Conservation (phyloP, 345 rosid genomes). For the Ceriops decandra region DNA sequence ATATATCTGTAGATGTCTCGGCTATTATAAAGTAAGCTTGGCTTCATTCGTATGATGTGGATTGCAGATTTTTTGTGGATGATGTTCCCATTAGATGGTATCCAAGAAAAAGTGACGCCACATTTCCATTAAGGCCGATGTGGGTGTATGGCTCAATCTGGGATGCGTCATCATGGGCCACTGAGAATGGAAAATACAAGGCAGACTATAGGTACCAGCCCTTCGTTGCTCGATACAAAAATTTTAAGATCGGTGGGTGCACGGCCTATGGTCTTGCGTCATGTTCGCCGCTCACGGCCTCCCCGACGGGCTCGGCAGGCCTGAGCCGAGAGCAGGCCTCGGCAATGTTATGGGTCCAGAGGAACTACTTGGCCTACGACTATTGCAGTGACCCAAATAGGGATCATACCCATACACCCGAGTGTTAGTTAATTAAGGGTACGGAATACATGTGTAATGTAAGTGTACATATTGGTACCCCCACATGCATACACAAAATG, state of each 20-base stretch:
- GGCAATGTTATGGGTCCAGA: slow-evolving; percentile 71
- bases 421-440: slow-evolving; percentile 44
- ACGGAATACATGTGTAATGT: background rate
- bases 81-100: slow-evolving; percentile 84
- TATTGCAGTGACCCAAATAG: slow-evolving; percentile 76
- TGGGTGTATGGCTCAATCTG: slow-evolving; percentile 80
- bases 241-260: slow-evolving; percentile 69
- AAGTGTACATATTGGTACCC: no score
- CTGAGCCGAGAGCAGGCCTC: slow-evolving; percentile 57
- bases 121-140: slow-evolving; percentile 76
- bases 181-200: slow-evolving; percentile 77
- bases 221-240: slow-evolving; percentile 55
- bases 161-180: slow-evolving; percentile 98
- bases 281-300: slow-evolving; percentile 48
- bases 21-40: background rate
- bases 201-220: slow-evolving; percentile 79
- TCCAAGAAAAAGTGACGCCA: slow-evolving; percentile 54
- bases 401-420: slow-evolving; percentile 76
- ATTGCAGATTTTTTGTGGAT: slow-evolving; percentile 71
- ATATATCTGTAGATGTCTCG: no score
- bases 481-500: no score
- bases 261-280: slow-evolving; percentile 27
- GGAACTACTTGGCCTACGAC: slow-evolving; percentile 68
- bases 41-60: background rate
- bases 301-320: slow-evolving; percentile 37